Base-by-base conservation (phyloP, 805 yeast species). In the Ogataea zsoltii region DNA sequence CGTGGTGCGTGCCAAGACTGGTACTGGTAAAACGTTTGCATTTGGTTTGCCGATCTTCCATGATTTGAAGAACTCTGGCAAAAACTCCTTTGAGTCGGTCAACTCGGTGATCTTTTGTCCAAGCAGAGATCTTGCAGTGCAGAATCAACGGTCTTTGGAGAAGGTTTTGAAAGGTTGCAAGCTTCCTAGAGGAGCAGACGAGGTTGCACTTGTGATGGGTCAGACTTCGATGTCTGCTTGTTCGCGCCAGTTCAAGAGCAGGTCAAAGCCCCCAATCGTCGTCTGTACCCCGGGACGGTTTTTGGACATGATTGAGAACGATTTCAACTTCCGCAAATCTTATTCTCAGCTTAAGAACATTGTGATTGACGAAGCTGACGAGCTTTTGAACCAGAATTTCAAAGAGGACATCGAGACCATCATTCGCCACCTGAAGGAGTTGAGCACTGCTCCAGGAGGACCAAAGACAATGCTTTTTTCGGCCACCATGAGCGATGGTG, bases 21-120 rank as follows among this genome's bases (percentile, higher is more conserved):
- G 97, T 63, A 90, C 97, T 2, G 97, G 97, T 59, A 90, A 90
- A 65, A 90, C 97, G 0, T 80, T 87, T 51, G 95, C 97, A 0
- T 90, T 88, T 64, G 84, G 91, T 49, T 71, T 91, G 34, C 97
- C 97, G 2, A 69, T 87, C 11, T 68, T 88, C 37, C 85, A 88
- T 60, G 76, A 79, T 37, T 67, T 75, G 47, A 53, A 69, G 54
- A 26, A 41, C 10, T 13, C 46, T 9, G 56, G 54, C 11, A 57
- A 61, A 31, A 42, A 51, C 10, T 46, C 48, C 2, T 66, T 62
- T 14, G 35, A 37, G 14, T 63, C 69, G 33, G 84, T 80, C 15
- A 71, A 76, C 52, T 74, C 89, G 26, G 76, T 91, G 46, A 79
- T 90, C 18, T 76, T 90, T 44, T 85, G 92, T 2, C 97, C 97